Base-by-base conservation (phyloP, 129 eudicot species). In the Chrysanthemum makinoi region DNA sequence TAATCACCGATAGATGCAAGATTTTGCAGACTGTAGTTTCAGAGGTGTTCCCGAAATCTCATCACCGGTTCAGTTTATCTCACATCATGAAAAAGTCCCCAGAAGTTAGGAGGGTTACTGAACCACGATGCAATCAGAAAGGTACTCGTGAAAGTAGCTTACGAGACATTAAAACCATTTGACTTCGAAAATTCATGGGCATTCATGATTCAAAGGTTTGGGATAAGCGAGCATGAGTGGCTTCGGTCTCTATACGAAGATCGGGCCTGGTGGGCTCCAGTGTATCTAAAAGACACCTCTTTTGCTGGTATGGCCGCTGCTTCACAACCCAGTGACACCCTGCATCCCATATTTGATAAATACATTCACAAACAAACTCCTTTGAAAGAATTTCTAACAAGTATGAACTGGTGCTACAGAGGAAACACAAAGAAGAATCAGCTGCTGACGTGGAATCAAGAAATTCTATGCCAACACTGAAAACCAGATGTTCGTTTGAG, bases 351-450 rank as follows among this genome's bases (percentile, higher is more conserved):
- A 39, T 91, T 91, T 15, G 89, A 86, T 62, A 88, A 70, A 63
- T 91, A 85, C 72, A 82, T 91, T 55, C 91, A 88, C 82, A 91
- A 86, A 80, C 98, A 91, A 85, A 91, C 98, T 14, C 96, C 95
- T 13, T 65, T 91, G 62, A 91, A 88, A 74, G 98, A 91, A 69
- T 91, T 91, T 75, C 95, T 91, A 96, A 91, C 81, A 91, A 91
- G 82, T 91, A 91, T 18, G 98, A 91, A 77, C 71, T 91, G 43
- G 98, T 91, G 19, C 68, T 88, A 77, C 98, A 86, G 26, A 91
- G 80, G 73, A 88, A 88, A 60, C 87, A 86, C 84, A 86, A 83
- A 76, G 98, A 91, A 79, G 98, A 91, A 83, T 72, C 79, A 18
- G 62, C 62, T 50, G 84, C 91, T 20, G 98, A 91, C 73, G 62